phyloP scores from a whole-genome alignment of 176 grass and related monocot species.

The Aegilops bicornis region DNA sequence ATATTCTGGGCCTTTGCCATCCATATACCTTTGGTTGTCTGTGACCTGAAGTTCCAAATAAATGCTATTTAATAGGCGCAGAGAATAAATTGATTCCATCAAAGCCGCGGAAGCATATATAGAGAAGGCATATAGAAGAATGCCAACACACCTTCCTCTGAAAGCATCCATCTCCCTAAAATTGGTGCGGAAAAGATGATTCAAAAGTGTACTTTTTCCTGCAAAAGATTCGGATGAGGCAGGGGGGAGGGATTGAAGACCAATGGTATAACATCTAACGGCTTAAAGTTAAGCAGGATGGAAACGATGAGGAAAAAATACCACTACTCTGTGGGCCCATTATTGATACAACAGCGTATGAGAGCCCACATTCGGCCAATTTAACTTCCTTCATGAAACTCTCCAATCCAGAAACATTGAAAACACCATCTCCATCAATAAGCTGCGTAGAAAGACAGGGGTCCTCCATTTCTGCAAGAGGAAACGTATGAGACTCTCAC shows the following conservation, averaged over 20 bases:
- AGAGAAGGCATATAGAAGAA: constrained; percentile 35
- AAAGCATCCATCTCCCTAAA: constrained; percentile 99
- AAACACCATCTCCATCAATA: constrained; percentile 86
- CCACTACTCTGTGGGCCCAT: constrained; percentile 99
- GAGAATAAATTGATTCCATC: not conserved
- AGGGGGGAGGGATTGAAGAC: not conserved
- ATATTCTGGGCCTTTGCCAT: constrained; percentile 70
- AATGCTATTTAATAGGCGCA: constrained; percentile 16
- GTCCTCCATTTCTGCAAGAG: constrained; percentile 83
- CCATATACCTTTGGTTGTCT: constrained; percentile 99
- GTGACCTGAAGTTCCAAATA: constrained; percentile 62
- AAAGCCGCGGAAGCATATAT: not conserved
- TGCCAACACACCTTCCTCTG: constrained; percentile 71
- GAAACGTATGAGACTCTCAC: constrained; percentile 20
- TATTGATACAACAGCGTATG: constrained; percentile 96
- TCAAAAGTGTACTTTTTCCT: constrained; percentile 99
- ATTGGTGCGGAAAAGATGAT: constrained; percentile 87
- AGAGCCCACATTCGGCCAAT: constrained; percentile 79
- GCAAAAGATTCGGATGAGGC: constrained; percentile 8
- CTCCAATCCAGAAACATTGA: constrained; percentile 69
- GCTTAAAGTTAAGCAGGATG: constrained; percentile 6
- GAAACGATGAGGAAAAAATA: constrained; percentile 39
- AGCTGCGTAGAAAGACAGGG: constrained; percentile 71
- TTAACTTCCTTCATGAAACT: constrained; percentile 78
- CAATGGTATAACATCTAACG: not conserved